Evolutionary conservation across 768 basidiomycete species (phyloP).

Genomic region (Termitomyces sp.): DNA sequence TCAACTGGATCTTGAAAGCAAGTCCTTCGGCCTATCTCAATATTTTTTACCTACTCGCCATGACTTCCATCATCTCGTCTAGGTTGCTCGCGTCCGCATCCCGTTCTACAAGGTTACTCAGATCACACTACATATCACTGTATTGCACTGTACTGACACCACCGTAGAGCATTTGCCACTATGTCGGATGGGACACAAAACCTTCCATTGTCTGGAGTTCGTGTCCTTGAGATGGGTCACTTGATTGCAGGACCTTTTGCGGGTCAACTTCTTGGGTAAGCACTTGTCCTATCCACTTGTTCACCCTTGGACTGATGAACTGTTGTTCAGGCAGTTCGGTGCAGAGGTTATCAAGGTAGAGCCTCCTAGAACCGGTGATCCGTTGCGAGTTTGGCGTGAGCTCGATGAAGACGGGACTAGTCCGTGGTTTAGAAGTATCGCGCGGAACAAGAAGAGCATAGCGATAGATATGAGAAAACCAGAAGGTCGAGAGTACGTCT

Average conservation of each 20-base stretch:
- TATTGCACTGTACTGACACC: neutral
- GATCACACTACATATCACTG: neutral
- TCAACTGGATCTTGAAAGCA: neutral
- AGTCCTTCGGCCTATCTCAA: neutral
- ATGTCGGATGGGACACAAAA: slow-evolving; percentile 18
- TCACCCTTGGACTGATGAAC: neutral
- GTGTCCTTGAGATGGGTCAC: slow-evolving; percentile 65
- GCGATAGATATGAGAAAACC: slow-evolving; percentile 57
- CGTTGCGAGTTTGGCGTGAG: slow-evolving; percentile 66
- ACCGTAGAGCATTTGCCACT: slow-evolving; percentile 11
- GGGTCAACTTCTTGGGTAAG: slow-evolving; percentile 65
- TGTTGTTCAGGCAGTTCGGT: slow-evolving; percentile 50
- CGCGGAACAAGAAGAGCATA: slow-evolving; percentile 69
- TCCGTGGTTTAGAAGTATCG: slow-evolving; percentile 72
- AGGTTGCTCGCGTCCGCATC: neutral
- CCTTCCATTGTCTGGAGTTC: slow-evolving; percentile 57
- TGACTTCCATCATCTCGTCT: neutral
- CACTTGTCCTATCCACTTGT: neutral
- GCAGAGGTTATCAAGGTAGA: slow-evolving; percentile 74
- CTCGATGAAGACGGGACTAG: slow-evolving; percentile 65
- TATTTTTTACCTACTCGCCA: neutral
- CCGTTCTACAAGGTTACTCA: neutral
- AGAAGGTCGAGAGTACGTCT: slow-evolving; percentile 40
- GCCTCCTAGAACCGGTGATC: slow-evolving; percentile 56
- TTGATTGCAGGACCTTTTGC: slow-evolving; percentile 71